phyloP scores from a whole-genome alignment of 2,329 filamentous ascomycete genomes.

The Tolypocladium capitatum region DNA sequence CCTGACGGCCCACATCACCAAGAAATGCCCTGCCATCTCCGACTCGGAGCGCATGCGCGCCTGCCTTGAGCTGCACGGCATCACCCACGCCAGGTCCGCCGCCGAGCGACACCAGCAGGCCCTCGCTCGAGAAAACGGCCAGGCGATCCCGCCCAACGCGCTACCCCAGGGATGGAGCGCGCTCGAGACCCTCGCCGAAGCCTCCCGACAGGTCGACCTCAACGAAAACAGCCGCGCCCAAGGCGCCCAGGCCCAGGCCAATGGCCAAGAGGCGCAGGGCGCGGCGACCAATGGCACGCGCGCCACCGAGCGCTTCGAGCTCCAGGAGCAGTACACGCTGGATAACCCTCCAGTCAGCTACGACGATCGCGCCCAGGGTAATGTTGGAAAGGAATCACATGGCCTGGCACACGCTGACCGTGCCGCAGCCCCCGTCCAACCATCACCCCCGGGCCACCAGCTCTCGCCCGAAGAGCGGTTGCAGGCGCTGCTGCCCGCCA shows the following conservation, averaged over 20 bases:
- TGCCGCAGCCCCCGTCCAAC: conserved; percentile 8
- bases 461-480: conserved; percentile 36
- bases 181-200: conserved; percentile 76
- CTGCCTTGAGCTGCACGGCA: conserved; percentile 57
- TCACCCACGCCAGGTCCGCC: conserved; percentile 36
- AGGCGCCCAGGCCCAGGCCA: conserved; percentile 11
- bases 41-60: conserved; percentile 64
- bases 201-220: conserved; percentile 65
- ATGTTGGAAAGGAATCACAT: conserved; percentile 13
- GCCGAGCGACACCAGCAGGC: conserved; percentile 15
- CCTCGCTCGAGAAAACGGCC: conserved; percentile 16
- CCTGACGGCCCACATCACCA: conserved; percentile 67
- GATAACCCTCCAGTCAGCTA: conserved; percentile 41
- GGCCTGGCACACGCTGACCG: neutral
- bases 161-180: conserved; percentile 58
- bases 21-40: conserved; percentile 71
- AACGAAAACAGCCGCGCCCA: conserved; percentile 44
- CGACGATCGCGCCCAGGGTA: conserved; percentile 19
- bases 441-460: conserved; percentile 16
- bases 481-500: conserved; percentile 28
- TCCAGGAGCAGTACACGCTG: conserved; percentile 45
- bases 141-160: conserved; percentile 14
- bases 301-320: conserved; percentile 30
- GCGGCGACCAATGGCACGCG: conserved; percentile 9
- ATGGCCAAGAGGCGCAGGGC: conserved; percentile 18